Conservation (phyloP, 106 monocot genomes). For the Chionographis japonica region DNA sequence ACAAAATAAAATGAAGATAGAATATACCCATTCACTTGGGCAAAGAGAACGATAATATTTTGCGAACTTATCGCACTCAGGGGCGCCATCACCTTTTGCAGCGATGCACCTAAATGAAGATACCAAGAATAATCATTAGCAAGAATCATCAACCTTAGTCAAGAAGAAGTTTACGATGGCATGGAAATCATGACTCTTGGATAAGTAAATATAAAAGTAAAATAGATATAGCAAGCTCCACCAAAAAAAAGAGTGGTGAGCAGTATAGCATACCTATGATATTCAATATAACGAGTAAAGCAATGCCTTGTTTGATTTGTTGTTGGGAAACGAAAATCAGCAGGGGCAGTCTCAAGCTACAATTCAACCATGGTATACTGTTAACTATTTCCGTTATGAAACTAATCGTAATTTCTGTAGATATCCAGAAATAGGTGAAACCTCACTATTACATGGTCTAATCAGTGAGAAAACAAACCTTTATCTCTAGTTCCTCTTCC, state of each 20-base stretch:
- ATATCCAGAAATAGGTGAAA: too few species aligned
- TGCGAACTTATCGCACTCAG: constrained; percentile 62
- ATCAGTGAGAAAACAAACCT: constrained; percentile 38
- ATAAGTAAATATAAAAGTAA: neutral
- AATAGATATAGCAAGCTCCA: neutral
- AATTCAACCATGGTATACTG: constrained; percentile 2
- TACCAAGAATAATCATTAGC: neutral
- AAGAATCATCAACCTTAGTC: too few species aligned
- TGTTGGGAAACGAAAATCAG: constrained; percentile 98
- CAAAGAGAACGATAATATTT: constrained; percentile 60
- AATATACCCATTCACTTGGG: constrained; percentile 52
- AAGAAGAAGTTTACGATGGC: neutral
- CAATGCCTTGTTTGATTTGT: constrained; percentile 98
- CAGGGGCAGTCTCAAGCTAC: constrained; percentile 92
- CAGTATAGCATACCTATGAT: constrained; percentile 57
- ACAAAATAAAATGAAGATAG: neutral
- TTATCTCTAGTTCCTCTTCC: constrained; percentile 64
- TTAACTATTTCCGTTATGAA: neutral
- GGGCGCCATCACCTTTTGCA: constrained; percentile 45
- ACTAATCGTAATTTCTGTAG: too few species aligned
- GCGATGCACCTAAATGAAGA: constrained; percentile 52
- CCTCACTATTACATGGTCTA: neutral
- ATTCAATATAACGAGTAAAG: constrained; percentile 97
- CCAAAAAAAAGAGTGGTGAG: too few species aligned
- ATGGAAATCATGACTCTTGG: neutral